Conservation (phyloP, 192 early-diverging fungal genomes). For the Linnemannia exigua region DNA sequence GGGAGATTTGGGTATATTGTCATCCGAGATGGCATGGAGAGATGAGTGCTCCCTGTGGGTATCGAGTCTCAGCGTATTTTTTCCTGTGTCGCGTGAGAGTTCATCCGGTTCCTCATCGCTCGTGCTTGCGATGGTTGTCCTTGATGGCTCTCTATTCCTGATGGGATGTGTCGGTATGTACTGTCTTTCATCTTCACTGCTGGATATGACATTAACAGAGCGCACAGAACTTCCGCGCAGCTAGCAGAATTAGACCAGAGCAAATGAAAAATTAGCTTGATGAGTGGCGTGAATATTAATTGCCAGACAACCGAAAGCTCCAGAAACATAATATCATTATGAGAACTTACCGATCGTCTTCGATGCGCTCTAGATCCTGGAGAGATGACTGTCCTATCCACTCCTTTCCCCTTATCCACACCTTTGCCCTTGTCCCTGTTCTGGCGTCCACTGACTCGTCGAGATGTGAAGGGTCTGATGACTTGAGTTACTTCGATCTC, state of each 20-base stretch:
- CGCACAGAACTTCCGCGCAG: neutral
- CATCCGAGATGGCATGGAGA: constrained; percentile 25
- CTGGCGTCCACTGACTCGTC: neutral
- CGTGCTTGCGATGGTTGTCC: neutral
- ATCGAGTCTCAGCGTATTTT: neutral
- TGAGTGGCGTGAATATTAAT: neutral
- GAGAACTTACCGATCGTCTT: neutral
- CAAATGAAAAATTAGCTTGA: neutral
- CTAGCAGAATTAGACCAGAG: neutral
- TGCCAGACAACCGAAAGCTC: too few relatives aligned
- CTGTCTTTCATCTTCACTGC: constrained; percentile 24
- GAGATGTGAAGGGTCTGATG: neutral
- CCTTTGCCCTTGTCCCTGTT: neutral
- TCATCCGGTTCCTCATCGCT: constrained; percentile 22
- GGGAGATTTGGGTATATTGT: constrained; percentile 19
- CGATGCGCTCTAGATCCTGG: neutral
- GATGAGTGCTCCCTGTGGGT: neutral
- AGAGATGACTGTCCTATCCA: neutral
- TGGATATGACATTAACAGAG: constrained; percentile 32
- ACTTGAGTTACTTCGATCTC: constrained; percentile 15
- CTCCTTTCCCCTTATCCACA: neutral
- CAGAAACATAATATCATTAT: neutral
- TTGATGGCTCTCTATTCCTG: neutral
- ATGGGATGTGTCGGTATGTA: neutral
- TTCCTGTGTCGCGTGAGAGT: constrained; percentile 13